Evolutionary conservation across 345 rosid genomes (phyloP), one percentile per base, ranked within the genome.

Genomic region (Cardiospermum halicacabum): DNA sequence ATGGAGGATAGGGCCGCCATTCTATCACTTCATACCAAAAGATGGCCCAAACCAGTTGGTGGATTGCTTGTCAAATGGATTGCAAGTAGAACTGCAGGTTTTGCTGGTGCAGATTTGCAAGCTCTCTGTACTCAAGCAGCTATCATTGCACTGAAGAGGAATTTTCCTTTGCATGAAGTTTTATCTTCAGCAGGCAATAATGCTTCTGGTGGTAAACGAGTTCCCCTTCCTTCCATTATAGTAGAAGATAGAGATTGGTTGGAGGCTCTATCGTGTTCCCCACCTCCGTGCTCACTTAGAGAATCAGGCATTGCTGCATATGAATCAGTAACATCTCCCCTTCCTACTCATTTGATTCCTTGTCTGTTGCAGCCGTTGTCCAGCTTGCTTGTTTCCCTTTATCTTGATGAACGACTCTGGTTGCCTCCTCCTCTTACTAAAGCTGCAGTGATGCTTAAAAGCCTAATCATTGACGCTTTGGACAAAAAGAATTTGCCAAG

Each of bases 81-180:
- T 82, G 95, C 99, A 21, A 78, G 74, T 72, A 76, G 81, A 82
- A 89, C 99, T 40, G 82, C 78, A 15, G 97, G 97, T 48, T 94
- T 87, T 87, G 99, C 96, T 74, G 99, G 99, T 79, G 96, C 99
- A 39, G 97, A 94, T 87, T 77, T 94, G 73, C 95, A 94, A 84
- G 91, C 96, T 64, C 97, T 94, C 61, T 94, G 99, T 73, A 89
- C 97, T 37, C 99, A 89, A 70, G 95, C 96, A 51, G 96, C 87
- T 69, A 81, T 89, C 69, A 77, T 85, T 80, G 92, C 95, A 54
- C 74, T 94, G 78, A 94, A 91, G 78, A 89, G 92, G 76, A 91
- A 84, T 75, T 94, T 94, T 71, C 96, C 99, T 68, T 81, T 94
- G 81, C 99, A 86, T 32, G 85, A 84, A 69, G 74, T 82, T 66